Conservation (phyloP, 2,329 filamentous ascomycete species). For the Cladophialophora chaetospira region DNA sequence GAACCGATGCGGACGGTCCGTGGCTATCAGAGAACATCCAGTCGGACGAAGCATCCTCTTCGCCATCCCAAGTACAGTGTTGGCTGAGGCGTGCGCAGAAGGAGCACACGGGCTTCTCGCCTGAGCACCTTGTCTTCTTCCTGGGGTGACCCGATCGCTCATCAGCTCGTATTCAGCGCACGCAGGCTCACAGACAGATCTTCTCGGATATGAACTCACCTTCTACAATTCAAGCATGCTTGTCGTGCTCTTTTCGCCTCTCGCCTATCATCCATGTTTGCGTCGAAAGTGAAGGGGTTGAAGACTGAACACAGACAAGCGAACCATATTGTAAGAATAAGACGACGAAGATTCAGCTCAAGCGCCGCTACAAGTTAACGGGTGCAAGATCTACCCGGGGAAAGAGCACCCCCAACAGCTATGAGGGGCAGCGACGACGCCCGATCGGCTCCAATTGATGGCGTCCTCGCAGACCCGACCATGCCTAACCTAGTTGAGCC, state of each 20-base stretch:
- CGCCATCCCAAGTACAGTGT: conserved; percentile 16
- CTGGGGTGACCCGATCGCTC: conserved; percentile 6
- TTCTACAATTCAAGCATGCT: conserved; percentile 18
- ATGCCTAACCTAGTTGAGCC: too few species aligned
- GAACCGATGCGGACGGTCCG: not conserved
- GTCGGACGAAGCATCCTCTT: conserved; percentile 2
- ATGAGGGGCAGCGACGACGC: too few species aligned
- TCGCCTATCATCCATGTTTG: conserved; percentile 13
- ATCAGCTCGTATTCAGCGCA: not conserved
- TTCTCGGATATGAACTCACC: not conserved
- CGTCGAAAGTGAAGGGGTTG: not conserved
- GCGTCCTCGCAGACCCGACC: too few species aligned
- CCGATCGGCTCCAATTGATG: too few species aligned
- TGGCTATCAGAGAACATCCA: not conserved
- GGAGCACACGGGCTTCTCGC: conserved; percentile 38
- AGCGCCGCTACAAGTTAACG: too few species aligned
- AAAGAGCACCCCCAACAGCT: too few species aligned
- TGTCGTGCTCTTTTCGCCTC: conserved; percentile 19
- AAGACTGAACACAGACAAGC: not conserved
- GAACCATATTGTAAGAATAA: not conserved
- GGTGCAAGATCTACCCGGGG: too few species aligned
- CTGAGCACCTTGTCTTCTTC: conserved; percentile 40
- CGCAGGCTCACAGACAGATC: not conserved
- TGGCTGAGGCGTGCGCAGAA: conserved; percentile 36
- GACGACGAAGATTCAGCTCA: not conserved